Conservation (phyloP, 2,329 filamentous ascomycete species). For the Neopestalotiopsis rosae region DNA sequence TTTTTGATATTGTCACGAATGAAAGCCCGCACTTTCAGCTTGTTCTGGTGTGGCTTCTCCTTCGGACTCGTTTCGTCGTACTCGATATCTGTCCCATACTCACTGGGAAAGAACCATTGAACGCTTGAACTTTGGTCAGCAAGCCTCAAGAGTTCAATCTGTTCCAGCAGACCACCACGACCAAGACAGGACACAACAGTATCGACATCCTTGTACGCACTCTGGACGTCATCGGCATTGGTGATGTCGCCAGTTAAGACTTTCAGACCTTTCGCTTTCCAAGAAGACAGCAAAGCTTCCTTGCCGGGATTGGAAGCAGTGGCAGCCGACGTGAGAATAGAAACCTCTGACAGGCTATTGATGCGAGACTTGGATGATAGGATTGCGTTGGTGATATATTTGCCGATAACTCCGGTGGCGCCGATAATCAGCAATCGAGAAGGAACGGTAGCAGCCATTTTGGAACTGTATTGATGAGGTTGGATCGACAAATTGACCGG, state of each 20-base stretch:
- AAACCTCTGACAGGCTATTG: slow-evolving; percentile 34
- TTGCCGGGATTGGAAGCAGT: slow-evolving; percentile 53
- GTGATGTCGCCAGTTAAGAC: slow-evolving; percentile 60
- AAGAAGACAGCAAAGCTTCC: slow-evolving; percentile 46
- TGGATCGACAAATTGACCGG: background rate
- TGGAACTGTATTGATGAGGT: background rate
- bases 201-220: slow-evolving; percentile 60
- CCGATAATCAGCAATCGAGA: slow-evolving; percentile 39
- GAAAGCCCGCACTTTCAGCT: slow-evolving; percentile 63
- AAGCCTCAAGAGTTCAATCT: slow-evolving; percentile 59
- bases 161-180: slow-evolving; percentile 56
- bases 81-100: slow-evolving; percentile 64
- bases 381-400: slow-evolving; percentile 38
- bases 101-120: slow-evolving; percentile 63
- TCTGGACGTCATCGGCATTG: slow-evolving; percentile 52
- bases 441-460: slow-evolving; percentile 28
- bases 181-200: slow-evolving; percentile 66
- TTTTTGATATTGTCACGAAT: slow-evolving; percentile 50
- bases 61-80: slow-evolving; percentile 54
- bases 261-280: slow-evolving; percentile 51
- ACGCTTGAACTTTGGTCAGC: slow-evolving; percentile 55
- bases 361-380: slow-evolving; percentile 37
- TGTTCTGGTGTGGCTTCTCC: slow-evolving; percentile 67
- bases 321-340: slow-evolving; percentile 59
- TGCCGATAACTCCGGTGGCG: slow-evolving; percentile 40